Percentiles rank a stretch among this genome's conserved stretches.
Conservation (phyloP, 1,284 basidiomycete genomes). For the Trametes polyzona region DNA sequence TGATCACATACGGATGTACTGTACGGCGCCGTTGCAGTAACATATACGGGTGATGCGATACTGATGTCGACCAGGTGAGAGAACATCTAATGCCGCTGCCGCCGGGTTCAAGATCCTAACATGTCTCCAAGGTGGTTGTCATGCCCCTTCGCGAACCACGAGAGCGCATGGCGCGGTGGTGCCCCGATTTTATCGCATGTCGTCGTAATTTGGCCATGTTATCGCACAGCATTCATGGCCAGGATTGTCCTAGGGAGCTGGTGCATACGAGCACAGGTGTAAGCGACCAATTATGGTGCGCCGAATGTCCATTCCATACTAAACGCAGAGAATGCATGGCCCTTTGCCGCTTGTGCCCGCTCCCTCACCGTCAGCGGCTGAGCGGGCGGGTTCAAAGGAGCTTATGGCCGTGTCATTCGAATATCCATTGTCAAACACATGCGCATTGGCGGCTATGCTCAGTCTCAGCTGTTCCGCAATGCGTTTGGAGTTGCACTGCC, state of each 20-base stretch:
- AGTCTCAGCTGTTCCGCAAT: background rate
- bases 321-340: background rate
- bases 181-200: no score
- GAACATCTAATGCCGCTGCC: no score
- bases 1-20: no score
- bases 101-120: no score
- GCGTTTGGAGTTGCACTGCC: background rate
- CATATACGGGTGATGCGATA: constrained; percentile 1
- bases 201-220: background rate
- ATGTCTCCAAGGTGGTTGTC: no score
- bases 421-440: background rate
- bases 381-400: background rate
- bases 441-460: background rate
- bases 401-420: background rate
- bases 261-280: no score
- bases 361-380: background rate
- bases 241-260: background rate
- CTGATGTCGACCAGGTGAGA: constrained; percentile 3
- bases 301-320: background rate
- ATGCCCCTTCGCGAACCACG: background rate
- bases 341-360: background rate
- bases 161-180: background rate
- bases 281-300: no score
- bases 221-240: background rate
- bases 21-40: no score